Evolutionary conservation across 116 monocot species (phyloP), one percentile per base, ranked within the genome.

Genomic region (Thalassia testudinum): DNA sequence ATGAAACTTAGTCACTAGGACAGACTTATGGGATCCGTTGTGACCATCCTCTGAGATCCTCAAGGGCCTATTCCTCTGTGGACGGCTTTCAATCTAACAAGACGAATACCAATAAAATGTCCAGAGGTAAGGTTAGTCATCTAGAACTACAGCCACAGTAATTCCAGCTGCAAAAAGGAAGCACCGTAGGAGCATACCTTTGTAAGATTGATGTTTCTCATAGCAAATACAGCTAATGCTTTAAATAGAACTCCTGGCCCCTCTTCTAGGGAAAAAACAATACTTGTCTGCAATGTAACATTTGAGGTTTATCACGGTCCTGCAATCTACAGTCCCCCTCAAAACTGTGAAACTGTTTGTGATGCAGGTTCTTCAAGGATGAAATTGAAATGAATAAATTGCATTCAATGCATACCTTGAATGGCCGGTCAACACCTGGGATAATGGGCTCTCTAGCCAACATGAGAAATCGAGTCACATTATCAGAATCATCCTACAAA

Each of bases 241-340:
- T 95, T 95, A 57, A 88, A 88, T 60, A 95, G 88, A 30, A 71
- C 61, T 52, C 88, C 95, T 50, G 95, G 88, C 3, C 95, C 87
- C 65, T 95, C 88, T 75, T 95, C 95, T 28, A 95, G 72, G 65
- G 81, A 85, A 62, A 95, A 88, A 27, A 88, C 95, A 73, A 95
- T 85, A 72, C 95, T 95, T 29, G 95, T 88, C 88, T 95, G 59
- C 28, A 30, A 59, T 56, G 5, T 5, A 34, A 53, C 51, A 17
- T 45, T 45, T 34, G 30, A 34, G 30, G 3, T 10, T 34, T 5
- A 34, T 34, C 10, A 34, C 6, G 6, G 6, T 5, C 30, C 10
- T 34, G 30, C 30, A 34, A 10, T 34, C 10, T n/a, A n/a, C n/a
- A n/a, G n/a, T n/a, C n/a, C n/a, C n/a, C n/a, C n/a, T n/a, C n/a